Evolutionary conservation across 116 monocot genomes (phyloP).

Genomic region (Trichopus zeylanicus): DNA sequence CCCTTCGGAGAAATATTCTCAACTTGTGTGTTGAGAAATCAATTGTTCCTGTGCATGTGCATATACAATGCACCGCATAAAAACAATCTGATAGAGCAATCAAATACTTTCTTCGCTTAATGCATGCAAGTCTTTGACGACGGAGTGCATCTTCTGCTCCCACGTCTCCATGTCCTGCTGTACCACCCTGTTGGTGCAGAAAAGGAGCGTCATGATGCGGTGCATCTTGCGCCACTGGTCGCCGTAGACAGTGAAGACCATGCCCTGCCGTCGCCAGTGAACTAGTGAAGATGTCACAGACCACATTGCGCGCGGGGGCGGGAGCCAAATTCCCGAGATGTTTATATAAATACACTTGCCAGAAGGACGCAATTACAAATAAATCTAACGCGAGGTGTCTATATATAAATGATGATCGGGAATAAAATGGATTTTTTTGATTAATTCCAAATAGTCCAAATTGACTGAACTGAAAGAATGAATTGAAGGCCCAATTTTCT

Average conservation of each 20-base stretch:
- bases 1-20: not conserved
- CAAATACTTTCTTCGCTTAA: no score
- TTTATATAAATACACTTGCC: no score
- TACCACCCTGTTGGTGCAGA: conserved; percentile 81
- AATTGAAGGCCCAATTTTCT: no score
- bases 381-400: no score
- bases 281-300: conserved; percentile 91
- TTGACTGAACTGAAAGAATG: no score
- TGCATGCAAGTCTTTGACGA: conserved; percentile 34
- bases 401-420: no score
- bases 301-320: conserved; percentile 47
- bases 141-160: conserved; percentile 41
- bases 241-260: conserved; percentile 87
- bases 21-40: not conserved
- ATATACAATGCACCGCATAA: no score
- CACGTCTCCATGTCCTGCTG: conserved; percentile 35
- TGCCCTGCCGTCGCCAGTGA: conserved; percentile 83
- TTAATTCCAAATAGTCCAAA: no score
- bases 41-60: no score
- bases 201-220: conserved; percentile 80
- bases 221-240: conserved; percentile 93
- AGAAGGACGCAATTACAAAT: no score
- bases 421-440: no score
- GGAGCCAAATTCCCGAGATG: conserved; percentile 52
- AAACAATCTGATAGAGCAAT: no score